These are phyloP conservation scores for Tulasnella sp. DNA, from an alignment of 768 basidiomycete species.

Conservation along the genomic window DNA sequence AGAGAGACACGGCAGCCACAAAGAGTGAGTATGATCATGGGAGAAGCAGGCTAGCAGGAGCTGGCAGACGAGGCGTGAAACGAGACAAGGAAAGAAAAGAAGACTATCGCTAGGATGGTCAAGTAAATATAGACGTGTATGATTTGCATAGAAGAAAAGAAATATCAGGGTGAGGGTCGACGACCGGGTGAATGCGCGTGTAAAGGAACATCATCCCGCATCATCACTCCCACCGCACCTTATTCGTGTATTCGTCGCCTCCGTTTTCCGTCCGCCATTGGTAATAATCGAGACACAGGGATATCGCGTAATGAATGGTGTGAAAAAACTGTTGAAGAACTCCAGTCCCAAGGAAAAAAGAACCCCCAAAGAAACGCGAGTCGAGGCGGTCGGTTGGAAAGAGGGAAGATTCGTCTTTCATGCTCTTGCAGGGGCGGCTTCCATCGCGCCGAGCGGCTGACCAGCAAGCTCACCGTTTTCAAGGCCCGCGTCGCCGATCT, in stretches of 20 bases:
- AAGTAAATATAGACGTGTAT: background rate
- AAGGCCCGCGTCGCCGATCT: slow-evolving; percentile 26
- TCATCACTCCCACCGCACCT: background rate
- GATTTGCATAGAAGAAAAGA: background rate
- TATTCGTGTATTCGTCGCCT: background rate
- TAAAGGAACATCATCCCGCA: background rate
- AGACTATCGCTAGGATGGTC: background rate
- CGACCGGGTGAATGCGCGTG: background rate
- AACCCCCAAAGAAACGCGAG: background rate
- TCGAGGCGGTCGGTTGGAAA: background rate
- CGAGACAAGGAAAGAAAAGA: background rate
- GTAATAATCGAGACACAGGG: background rate
- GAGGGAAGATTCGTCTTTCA: background rate
- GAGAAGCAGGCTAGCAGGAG: background rate
- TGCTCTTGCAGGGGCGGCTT: background rate
- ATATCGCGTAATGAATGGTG: background rate
- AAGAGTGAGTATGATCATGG: background rate
- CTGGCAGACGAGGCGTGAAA: background rate
- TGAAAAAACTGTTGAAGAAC: background rate
- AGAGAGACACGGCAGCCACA: background rate
- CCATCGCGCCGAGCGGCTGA: background rate
- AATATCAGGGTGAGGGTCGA: background rate
- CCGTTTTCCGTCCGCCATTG: background rate
- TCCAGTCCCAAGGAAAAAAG: background rate
- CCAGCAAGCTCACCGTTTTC: background rate